These are phyloP conservation scores for Pseudophaeomoniella oleicola DNA, from an alignment of 2,329 filamentous ascomycete species.

Conservation along the genomic window DNA sequence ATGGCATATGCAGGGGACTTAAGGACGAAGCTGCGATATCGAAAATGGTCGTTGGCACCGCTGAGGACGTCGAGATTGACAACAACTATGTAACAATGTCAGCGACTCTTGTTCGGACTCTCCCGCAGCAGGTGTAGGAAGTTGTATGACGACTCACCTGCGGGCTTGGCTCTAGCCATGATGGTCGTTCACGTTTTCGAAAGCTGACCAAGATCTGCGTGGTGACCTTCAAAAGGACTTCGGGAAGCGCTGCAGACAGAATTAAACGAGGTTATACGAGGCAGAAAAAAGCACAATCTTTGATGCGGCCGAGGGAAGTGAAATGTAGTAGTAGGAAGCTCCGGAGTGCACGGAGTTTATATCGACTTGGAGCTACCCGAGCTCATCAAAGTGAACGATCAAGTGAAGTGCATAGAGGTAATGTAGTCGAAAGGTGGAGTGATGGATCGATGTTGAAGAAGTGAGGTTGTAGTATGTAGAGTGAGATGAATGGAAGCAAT, in stretches of 20 bases:
- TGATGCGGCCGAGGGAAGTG: constrained; percentile 3
- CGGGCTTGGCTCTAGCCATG: not conserved
- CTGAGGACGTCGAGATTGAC: constrained; percentile 18
- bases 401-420: not conserved
- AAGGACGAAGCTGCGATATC: constrained; percentile 20
- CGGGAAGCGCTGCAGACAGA: too few relatives aligned
- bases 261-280: too few relatives aligned
- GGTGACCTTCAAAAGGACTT: too few relatives aligned
- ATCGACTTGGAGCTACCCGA: not conserved
- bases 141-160: not conserved
- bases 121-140: too few relatives aligned
- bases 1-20: constrained; percentile 13
- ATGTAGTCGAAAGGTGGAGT: not conserved
- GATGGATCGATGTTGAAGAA: not conserved
- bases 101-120: too few relatives aligned
- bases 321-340: constrained; percentile 4
- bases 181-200: too few relatives aligned
- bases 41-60: constrained; percentile 10
- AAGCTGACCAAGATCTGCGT: too few relatives aligned
- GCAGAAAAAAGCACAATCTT: too few relatives aligned
- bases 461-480: not conserved
- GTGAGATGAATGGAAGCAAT: not conserved
- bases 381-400: not conserved
- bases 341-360: constrained; percentile 3
- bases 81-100: constrained; percentile 19